Base-by-base conservation (phyloP, 805 yeast genomes). In the Hyphopichia homilentoma region DNA sequence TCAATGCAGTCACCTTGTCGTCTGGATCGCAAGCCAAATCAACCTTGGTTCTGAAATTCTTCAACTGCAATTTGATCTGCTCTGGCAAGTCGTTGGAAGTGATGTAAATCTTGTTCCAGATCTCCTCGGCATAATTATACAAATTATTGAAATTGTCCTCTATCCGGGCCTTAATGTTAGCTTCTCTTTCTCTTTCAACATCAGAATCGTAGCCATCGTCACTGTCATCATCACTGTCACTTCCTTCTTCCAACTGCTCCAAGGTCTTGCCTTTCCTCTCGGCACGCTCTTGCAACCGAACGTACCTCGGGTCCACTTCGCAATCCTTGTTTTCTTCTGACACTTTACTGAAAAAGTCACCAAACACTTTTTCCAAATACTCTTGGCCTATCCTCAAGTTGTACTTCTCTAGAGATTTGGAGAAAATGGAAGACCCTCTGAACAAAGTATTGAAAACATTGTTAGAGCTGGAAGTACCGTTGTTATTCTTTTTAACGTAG, bases 351-450 rank as follows among this genome's bases (percentile, higher is more conserved):
- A 88, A 73, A 40, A 85, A 76, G n/a, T 70, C 70, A 0, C 93
- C 88, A 34, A 90, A 69, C 3, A 84, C 77, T 42, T 73, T 73
- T 36, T 81, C 83, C 21, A 93, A 53, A 48, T 85, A 86, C 38
- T 81, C 88, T 38, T 76, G 81, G 1, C 97, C 97, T 13, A 82
- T 68, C 47, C 90, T 64, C 25, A 81, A 68, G 51, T 84, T 80
- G 50, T 79, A 87, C 38, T 75, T 69, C 47, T 90, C 98, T 34
- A 89, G 54, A 0, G 95, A 71, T 51, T 85, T 85, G 0, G 96
- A 81, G 39, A 93, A 67, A 4, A 90, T 68, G 1, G 95, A 79
- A 35, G 86, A 84, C 0, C 96, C 96, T 44, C 98, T 69, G 49
- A 90, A 90, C 11, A 61, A 44, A 1, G 67, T 61, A 38, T 61